Evolutionary conservation across 2,329 filamentous ascomycete genomes (phyloP).

Genomic region (Xylariaceae sp.): DNA sequence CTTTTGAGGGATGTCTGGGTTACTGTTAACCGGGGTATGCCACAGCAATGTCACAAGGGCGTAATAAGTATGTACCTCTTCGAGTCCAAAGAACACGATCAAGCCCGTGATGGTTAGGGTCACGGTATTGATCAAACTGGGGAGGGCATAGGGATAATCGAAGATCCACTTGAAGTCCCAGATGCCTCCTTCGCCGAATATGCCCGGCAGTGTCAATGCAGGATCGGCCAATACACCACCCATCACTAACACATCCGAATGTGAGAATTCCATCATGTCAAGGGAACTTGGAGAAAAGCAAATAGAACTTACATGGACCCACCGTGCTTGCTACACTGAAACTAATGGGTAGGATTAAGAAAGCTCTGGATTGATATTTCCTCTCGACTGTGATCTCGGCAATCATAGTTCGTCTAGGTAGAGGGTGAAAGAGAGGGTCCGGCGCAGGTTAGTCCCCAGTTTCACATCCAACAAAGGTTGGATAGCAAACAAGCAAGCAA

Average conservation of each 20-base stretch:
- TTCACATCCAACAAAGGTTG: background rate
- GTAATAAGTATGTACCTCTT: conserved; percentile 46
- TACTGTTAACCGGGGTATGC: background rate
- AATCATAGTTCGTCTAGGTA: conserved; percentile 40
- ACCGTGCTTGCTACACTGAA: conserved; percentile 44
- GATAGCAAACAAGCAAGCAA: background rate
- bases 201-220: conserved; percentile 50
- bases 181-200: conserved; percentile 56
- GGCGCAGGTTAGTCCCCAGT: conserved; percentile 1
- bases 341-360: conserved; percentile 43
- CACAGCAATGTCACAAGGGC: too few species aligned
- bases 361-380: conserved; percentile 44
- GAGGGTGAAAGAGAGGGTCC: too few species aligned
- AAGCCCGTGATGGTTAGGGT: conserved; percentile 52
- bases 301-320: conserved; percentile 36
- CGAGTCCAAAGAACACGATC: conserved; percentile 57
- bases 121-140: conserved; percentile 59
- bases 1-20: conserved; percentile 43
- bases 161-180: conserved; percentile 60
- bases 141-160: conserved; percentile 62
- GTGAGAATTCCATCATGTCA: background rate
- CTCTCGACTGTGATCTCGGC: conserved; percentile 45
- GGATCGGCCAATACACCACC: conserved; percentile 67
- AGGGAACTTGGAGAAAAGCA: background rate
- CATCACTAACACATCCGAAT: conserved; percentile 36